These are phyloP conservation scores for Pseudogymnoascus sp. DNA, from an alignment of 2,329 filamentous ascomycete genomes.

Conservation along the genomic window DNA sequence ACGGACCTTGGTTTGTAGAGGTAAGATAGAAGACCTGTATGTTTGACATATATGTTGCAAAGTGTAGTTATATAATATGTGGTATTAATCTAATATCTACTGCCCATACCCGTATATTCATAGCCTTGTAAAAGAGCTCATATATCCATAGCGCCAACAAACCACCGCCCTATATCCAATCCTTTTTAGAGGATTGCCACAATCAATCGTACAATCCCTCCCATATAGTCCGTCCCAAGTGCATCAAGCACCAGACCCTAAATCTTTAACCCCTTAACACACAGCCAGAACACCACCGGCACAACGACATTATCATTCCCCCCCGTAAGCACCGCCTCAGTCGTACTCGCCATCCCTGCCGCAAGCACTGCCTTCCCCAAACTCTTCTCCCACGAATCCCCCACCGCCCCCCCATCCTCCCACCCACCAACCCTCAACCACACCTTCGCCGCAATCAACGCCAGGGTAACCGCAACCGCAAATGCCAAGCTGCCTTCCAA, in stretches of 20 bases:
- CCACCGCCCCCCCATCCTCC: conserved; percentile 62
- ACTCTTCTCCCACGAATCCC: conserved; percentile 57
- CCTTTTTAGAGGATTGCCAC: not conserved
- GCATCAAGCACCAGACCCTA: not conserved
- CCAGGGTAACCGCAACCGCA: conserved; percentile 65
- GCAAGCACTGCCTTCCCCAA: conserved; percentile 64
- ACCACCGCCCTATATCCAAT: not conserved
- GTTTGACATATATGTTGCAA: not conserved
- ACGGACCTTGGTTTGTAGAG: not conserved
- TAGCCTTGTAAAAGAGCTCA: conserved; percentile 4
- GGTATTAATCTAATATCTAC: not conserved
- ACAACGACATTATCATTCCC: conserved; percentile 99
- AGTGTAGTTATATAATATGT: not conserved
- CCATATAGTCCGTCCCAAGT: not conserved
- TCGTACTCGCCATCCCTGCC: conserved; percentile 74
- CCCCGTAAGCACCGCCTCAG: conserved; percentile 89
- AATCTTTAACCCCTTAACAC: conserved; percentile 60
- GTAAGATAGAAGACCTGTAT: not conserved
- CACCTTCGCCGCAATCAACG: conserved; percentile 57
- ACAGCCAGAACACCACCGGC: conserved; percentile 83
- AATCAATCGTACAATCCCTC: not conserved
- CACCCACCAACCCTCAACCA: conserved; percentile 77
- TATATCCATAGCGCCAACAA: conserved; percentile 1
- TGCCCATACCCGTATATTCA: not conserved
- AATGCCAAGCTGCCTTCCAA: conserved; percentile 83